These are phyloP conservation scores for Linderniella brevidens DNA, from an alignment of 257 asterid genomes.

Conservation along the genomic window DNA sequence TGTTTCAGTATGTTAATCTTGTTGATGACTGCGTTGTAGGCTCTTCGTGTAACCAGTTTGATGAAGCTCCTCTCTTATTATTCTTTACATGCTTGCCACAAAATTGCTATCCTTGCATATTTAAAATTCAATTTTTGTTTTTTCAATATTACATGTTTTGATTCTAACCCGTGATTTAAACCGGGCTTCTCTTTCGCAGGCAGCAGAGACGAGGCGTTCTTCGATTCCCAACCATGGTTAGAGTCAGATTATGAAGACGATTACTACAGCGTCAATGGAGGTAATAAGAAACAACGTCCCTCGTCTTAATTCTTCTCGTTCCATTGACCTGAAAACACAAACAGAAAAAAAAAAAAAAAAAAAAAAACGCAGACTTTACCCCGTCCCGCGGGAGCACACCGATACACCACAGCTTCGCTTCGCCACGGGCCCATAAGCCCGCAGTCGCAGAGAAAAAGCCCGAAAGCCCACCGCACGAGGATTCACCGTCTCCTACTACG, in stretches of 20 bases:
- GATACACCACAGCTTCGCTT: conserved; percentile 26
- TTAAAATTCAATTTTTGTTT: too few species aligned
- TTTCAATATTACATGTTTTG: too few species aligned
- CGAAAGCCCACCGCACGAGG: neutral
- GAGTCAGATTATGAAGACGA: conserved; percentile 88
- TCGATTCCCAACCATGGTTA: conserved; percentile 65
- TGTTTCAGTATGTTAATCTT: too few species aligned
- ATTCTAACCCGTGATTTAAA: too few species aligned
- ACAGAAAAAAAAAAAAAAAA: too few species aligned
- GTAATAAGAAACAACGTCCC: conserved; percentile 41
- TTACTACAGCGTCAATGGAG: conserved; percentile 64
- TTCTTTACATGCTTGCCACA: too few species aligned
- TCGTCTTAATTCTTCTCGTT: too few species aligned
- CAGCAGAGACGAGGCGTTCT: conserved; percentile 71
- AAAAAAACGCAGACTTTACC: conserved; percentile 37
- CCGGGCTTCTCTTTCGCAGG: conserved; percentile 31
- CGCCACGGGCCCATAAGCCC: conserved; percentile 8
- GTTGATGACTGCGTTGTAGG: too few species aligned
- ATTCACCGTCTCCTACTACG: conserved; percentile 20
- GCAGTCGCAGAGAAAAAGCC: conserved; percentile 9
- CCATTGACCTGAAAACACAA: too few species aligned
- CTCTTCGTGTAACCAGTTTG: too few species aligned
- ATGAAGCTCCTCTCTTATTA: too few species aligned
- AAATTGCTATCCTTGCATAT: too few species aligned
- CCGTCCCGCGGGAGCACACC: conserved; percentile 68